Evolutionary conservation across 1,284 basidiomycete species (phyloP), one percentile per base, ranked within the genome.

Genomic region (Thelephora terrestris): DNA sequence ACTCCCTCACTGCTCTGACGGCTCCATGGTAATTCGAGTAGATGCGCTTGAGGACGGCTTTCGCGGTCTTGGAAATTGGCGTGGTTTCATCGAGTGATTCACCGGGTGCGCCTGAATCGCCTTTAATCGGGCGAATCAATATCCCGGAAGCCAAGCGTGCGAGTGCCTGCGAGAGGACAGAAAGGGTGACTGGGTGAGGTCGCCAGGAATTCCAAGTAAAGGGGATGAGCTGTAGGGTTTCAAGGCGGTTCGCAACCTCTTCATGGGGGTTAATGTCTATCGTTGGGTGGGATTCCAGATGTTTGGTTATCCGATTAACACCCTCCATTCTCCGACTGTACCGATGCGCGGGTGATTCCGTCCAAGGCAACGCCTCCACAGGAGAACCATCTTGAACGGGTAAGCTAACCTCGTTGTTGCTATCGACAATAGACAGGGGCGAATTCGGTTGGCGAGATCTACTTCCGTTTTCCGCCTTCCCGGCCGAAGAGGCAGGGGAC

Each of bases 121-220:
- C 39, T 45, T 53, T 55, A n/a, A 73, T 55, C 7, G 79, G 69
- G 51, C 70, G 64, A 24, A 79, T 62, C 29, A 74, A 56, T 38
- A 61, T 62, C 6, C 84, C 84, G n/a, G 67, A 60, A 52, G 67
- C 64, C 32, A 87, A 67, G 39, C 70, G 69, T 14, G 61, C 57
- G 20, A 80, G 55, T 5, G 70, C 74, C 3, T 64, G 57, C 25
- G 70, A 59, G 38, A 87, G 61, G 12, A 76, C 56, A 4, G 65
- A 59, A 24, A 84, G 58, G 6, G 76, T 70, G 32, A 66, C 66
- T 20, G 55, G 59, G 57, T 85, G 81, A n/a, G 80, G 76, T 45
- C 68, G 69, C 85, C 83, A 87, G 40, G 69, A 59, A 50, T 77
- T 74, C 78, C 80, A 83, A 17, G 72, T 64, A 4, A 81, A 81